These are phyloP conservation scores for Lumnitzera littorea DNA, from an alignment of 345 rosid genomes.

Conservation along the genomic window DNA sequence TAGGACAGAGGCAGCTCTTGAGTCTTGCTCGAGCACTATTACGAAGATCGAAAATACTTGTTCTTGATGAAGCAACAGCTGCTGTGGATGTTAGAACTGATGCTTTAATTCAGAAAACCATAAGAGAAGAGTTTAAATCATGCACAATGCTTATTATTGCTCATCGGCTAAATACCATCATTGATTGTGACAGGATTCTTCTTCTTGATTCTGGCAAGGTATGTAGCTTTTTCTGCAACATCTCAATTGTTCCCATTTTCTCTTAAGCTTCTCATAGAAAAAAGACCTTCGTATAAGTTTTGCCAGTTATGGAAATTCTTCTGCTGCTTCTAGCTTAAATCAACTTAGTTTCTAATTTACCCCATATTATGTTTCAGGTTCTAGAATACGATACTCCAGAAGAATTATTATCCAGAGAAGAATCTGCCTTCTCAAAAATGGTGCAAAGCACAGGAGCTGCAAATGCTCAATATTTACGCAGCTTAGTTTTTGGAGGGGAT, in stretches of 20 bases:
- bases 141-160: constrained; percentile 98
- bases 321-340: not conserved
- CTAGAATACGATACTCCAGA: constrained; percentile 84
- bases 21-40: constrained; percentile 97
- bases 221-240: constrained; percentile 9
- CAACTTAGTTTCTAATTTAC: not conserved
- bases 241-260: not conserved
- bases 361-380: constrained; percentile 39
- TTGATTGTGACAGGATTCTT: constrained; percentile 85
- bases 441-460: constrained; percentile 95
- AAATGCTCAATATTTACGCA: constrained; percentile 83
- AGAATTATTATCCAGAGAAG: constrained; percentile 55
- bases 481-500: constrained; percentile 52
- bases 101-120: constrained; percentile 96
- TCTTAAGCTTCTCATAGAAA: not conserved
- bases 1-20: constrained; percentile 91
- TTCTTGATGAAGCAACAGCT: constrained; percentile 99
- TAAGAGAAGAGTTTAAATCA: constrained; percentile 89
- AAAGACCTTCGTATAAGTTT: not conserved
- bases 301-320: not conserved
- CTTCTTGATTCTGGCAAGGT: constrained; percentile 93
- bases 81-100: constrained; percentile 99
- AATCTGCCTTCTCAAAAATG: constrained; percentile 89
- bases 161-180: constrained; percentile 92
- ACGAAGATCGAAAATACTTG: constrained; percentile 94